Conservation (phyloP, 768 basidiomycete species). For the Macrolepiota dolichaula region DNA sequence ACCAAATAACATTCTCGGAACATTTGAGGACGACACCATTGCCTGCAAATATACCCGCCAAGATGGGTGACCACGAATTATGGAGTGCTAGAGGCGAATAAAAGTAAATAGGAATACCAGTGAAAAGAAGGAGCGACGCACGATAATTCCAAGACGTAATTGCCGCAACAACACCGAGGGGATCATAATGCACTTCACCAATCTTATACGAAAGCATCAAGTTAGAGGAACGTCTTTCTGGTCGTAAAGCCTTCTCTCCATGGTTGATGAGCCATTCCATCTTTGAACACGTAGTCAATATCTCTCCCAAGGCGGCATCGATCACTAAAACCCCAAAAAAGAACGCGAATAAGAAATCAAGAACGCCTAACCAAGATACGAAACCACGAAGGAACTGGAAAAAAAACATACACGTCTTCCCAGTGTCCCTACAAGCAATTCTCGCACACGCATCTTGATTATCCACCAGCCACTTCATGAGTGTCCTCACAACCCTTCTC, state of each 20-base stretch:
- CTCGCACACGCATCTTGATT: constrained; percentile 86
- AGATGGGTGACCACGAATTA: constrained; percentile 91
- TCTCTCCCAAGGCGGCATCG: constrained; percentile 93
- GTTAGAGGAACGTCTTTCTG: constrained; percentile 67
- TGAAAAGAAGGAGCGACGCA: constrained; percentile 26
- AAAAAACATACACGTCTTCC: constrained; percentile 76
- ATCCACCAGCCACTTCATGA: constrained; percentile 90
- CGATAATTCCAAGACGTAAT: constrained; percentile 97
- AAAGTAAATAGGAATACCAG: neutral
- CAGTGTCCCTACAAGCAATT: constrained; percentile 90
- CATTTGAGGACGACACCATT: constrained; percentile 91
- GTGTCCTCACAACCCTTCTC: constrained; percentile 76
- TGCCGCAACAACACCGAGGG: constrained; percentile 87
- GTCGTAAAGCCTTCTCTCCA: constrained; percentile 73
- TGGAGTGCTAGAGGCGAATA: constrained; percentile 66
- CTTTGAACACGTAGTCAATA: constrained; percentile 92
- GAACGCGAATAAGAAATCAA: constrained; percentile 1
- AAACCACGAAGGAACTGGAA: neutral
- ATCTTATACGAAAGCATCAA: constrained; percentile 74
- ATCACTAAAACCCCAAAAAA: constrained; percentile 52
- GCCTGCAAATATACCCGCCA: constrained; percentile 88
- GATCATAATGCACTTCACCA: constrained; percentile 81
- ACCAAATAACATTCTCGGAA: constrained; percentile 92
- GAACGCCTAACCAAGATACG: neutral
- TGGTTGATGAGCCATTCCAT: constrained; percentile 88